These are phyloP conservation scores for Sporisorium reilianum DNA, from an alignment of 1,284 basidiomycete species.

Conservation along the genomic window DNA sequence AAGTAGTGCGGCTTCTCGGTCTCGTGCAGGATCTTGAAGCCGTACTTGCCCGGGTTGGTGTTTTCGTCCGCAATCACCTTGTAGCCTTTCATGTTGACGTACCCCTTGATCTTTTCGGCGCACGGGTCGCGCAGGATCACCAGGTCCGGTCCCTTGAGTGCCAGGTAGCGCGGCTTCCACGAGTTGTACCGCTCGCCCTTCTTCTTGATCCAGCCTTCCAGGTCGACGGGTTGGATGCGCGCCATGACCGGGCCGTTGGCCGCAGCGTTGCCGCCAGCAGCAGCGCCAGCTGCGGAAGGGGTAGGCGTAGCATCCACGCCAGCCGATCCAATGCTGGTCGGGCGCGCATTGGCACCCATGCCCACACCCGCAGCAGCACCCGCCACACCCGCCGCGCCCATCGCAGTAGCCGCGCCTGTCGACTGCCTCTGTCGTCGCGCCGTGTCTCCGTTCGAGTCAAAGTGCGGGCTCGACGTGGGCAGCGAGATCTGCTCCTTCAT, in stretches of 20 bases:
- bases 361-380: constrained; percentile 22
- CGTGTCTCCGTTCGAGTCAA: constrained; percentile 58
- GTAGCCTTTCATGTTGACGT: constrained; percentile 91
- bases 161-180: constrained; percentile 93
- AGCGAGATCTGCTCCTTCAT: constrained; percentile 66
- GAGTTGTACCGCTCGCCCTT: constrained; percentile 90
- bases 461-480: constrained; percentile 63
- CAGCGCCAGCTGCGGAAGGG: constrained; percentile 28
- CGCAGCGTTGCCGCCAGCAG: constrained; percentile 31
- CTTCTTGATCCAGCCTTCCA: constrained; percentile 88
- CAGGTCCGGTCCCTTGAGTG: constrained; percentile 85
- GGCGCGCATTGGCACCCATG: constrained; percentile 25
- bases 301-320: constrained; percentile 42
- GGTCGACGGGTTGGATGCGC: constrained; percentile 65
- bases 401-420: constrained; percentile 18
- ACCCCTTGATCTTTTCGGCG: constrained; percentile 83
- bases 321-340: constrained; percentile 31
- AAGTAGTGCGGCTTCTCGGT: constrained; percentile 89
- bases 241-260: constrained; percentile 57
- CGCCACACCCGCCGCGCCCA: constrained; percentile 3
- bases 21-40: constrained; percentile 93
- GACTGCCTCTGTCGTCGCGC: constrained; percentile 48
- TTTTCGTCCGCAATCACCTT: constrained; percentile 94
- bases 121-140: constrained; percentile 59
- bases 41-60: constrained; percentile 90